Conservation (phyloP, 768 basidiomycete genomes). For the Scleroderma bovista region DNA sequence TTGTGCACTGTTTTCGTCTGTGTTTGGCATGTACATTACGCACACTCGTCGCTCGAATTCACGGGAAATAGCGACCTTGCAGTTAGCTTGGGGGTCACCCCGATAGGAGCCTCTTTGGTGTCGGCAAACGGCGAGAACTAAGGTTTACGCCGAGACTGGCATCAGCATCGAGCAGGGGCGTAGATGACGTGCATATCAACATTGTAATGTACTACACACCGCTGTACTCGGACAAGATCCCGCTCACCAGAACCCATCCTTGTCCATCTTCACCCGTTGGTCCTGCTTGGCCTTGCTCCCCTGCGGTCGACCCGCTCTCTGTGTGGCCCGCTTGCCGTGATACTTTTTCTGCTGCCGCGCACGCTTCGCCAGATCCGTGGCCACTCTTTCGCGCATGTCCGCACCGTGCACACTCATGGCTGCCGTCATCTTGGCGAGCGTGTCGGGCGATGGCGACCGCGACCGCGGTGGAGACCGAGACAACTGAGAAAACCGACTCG, state of each 20-base stretch:
- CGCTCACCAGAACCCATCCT: slow-evolving; percentile 55
- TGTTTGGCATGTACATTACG: not conserved
- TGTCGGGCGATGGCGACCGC: slow-evolving; percentile 39
- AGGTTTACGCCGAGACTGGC: not conserved
- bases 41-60: not conserved
- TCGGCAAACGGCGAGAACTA: too few relatives aligned
- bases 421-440: slow-evolving; percentile 38
- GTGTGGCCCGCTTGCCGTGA: slow-evolving; percentile 67
- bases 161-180: not conserved
- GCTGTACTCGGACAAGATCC: not conserved
- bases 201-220: not conserved
- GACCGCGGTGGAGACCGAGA: slow-evolving; percentile 52
- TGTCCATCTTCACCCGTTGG: slow-evolving; percentile 54
- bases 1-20: not conserved
- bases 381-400: slow-evolving; percentile 55
- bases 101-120: too few relatives aligned
- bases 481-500: slow-evolving; percentile 32
- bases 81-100: too few relatives aligned
- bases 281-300: slow-evolving; percentile 88
- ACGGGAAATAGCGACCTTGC: not conserved
- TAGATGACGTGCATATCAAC: not conserved
- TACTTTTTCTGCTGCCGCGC: slow-evolving; percentile 66
- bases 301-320: slow-evolving; percentile 59
- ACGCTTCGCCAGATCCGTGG: slow-evolving; percentile 56
- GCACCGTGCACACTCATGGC: slow-evolving; percentile 30